Percentiles rank a stretch among this genome's conserved stretches.
phyloP scores from a whole-genome alignment of 2,329 filamentous ascomycete genomes.

The Alternaria gaisen region DNA sequence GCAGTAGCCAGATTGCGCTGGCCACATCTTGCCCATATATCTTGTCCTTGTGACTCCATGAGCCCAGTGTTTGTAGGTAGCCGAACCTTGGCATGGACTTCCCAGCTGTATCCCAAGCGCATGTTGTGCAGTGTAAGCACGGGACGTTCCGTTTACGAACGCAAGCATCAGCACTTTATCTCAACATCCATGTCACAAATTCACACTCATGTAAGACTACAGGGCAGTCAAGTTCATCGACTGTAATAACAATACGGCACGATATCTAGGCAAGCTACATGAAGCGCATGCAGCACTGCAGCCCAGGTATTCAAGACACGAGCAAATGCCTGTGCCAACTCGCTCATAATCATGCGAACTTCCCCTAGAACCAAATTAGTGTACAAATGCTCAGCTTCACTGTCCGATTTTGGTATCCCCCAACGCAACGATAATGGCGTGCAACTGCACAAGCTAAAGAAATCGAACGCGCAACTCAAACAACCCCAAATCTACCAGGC shows the following conservation, averaged over 20 bases:
- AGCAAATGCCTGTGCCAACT: slow-evolving; percentile 7
- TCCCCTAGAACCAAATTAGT: slow-evolving; percentile 17
- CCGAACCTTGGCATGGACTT: neutral
- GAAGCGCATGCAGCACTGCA: neutral
- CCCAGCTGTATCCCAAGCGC: neutral
- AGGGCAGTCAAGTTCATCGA: neutral
- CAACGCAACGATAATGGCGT: slow-evolving; percentile 2
- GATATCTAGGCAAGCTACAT: slow-evolving; percentile 5
- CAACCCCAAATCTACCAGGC: slow-evolving; percentile 71
- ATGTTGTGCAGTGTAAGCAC: neutral
- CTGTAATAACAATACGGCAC: slow-evolving; percentile 2
- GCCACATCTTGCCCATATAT: too few relatives aligned
- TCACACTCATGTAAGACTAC: neutral
- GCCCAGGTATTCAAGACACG: slow-evolving; percentile 12
- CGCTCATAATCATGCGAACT: slow-evolving; percentile 4
- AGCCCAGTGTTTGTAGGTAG: neutral
- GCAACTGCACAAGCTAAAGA: slow-evolving; percentile 12
- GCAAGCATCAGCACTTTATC: neutral
- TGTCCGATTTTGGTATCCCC: slow-evolving; percentile 11
- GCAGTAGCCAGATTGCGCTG: neutral
- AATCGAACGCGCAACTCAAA: slow-evolving; percentile 7
- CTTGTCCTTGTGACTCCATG: neutral
- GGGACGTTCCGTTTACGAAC: neutral
- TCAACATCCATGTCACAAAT: neutral
- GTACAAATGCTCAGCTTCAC: slow-evolving; percentile 12